phyloP scores from a whole-genome alignment of 805 yeast species.

The Nakazawaea molendinolei region DNA sequence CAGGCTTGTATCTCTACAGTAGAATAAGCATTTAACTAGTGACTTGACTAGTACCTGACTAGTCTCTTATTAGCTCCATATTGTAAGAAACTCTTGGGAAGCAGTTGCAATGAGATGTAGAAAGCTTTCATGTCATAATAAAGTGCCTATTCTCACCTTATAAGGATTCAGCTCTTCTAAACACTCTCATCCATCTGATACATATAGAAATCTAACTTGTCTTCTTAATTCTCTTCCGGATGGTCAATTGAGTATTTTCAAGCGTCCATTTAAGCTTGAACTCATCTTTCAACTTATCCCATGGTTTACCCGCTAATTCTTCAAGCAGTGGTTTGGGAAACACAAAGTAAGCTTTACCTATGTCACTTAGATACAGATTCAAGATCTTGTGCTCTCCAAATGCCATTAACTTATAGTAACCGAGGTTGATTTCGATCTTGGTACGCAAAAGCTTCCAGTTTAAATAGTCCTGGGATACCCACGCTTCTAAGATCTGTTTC shows the following conservation, averaged over 20 bases:
- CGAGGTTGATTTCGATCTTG: constrained; percentile 13
- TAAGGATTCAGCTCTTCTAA: too few species aligned
- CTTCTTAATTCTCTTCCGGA: constrained; percentile 17
- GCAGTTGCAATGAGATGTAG: too few species aligned
- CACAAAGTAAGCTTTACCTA: constrained; percentile 34
- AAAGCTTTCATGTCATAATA: too few species aligned
- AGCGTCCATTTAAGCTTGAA: constrained; percentile 28
- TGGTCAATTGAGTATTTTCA: constrained; percentile 22
- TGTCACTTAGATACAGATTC: constrained; percentile 24
- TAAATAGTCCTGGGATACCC: constrained; percentile 25
- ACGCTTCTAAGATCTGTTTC: constrained; percentile 18
- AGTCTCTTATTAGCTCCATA: too few species aligned
- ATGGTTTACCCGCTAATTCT: constrained; percentile 23
- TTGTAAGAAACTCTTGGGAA: too few species aligned
- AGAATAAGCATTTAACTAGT: too few species aligned
- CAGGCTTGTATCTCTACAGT: too few species aligned
- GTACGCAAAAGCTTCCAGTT: constrained; percentile 24
- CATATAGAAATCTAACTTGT: too few species aligned
- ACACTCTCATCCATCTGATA: too few species aligned
- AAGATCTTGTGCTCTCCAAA: constrained; percentile 32
- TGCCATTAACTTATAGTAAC: constrained; percentile 29
- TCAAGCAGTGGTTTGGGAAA: constrained; percentile 23
- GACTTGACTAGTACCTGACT: too few species aligned
- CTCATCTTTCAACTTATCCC: constrained; percentile 18
- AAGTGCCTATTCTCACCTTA: too few species aligned